These are phyloP conservation scores for Trametes sanguinea DNA, from an alignment of 768 basidiomycete genomes.

Conservation along the genomic window DNA sequence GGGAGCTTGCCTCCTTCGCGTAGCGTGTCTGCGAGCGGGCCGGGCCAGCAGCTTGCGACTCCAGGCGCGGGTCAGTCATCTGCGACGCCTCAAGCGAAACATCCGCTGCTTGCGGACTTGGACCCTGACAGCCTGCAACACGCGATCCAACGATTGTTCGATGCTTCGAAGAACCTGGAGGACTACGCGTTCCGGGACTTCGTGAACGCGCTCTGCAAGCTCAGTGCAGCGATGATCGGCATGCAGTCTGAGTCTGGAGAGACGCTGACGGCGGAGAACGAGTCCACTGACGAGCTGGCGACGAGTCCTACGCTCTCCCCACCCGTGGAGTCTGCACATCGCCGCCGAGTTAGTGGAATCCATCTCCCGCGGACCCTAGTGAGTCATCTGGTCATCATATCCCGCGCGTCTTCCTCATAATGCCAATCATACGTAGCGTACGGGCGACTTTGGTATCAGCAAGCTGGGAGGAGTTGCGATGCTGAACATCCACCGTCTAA, in stretches of 20 bases:
- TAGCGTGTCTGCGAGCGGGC: constrained; percentile 29
- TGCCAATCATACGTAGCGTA: constrained; percentile 49
- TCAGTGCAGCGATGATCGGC: constrained; percentile 92
- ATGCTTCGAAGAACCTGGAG: constrained; percentile 80
- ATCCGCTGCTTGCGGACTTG: constrained; percentile 69
- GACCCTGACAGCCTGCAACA: constrained; percentile 74
- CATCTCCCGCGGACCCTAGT: constrained; percentile 79
- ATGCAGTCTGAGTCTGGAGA: constrained; percentile 62
- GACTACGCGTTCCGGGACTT: constrained; percentile 83
- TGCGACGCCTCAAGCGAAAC: constrained; percentile 38
- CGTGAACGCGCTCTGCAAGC: constrained; percentile 70
- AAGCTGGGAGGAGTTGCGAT: constrained; percentile 79
- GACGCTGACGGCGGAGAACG: constrained; percentile 32
- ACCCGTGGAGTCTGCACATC: constrained; percentile 50
- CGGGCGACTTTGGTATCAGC: constrained; percentile 91
- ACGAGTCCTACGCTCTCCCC: constrained; percentile 32
- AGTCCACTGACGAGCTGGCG: constrained; percentile 44
- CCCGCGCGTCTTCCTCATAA: constrained; percentile 4
- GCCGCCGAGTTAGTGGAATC: constrained; percentile 85
- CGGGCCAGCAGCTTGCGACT: constrained; percentile 16
- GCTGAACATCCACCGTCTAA: constrained; percentile 85
- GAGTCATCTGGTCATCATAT: constrained; percentile 29
- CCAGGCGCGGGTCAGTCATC: constrained; percentile 26
- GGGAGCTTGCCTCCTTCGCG: constrained; percentile 38
- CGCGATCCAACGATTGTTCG: constrained; percentile 83